Evolutionary conservation across 2,329 filamentous ascomycete species (phyloP).

Genomic region (Venturia carpophila): DNA sequence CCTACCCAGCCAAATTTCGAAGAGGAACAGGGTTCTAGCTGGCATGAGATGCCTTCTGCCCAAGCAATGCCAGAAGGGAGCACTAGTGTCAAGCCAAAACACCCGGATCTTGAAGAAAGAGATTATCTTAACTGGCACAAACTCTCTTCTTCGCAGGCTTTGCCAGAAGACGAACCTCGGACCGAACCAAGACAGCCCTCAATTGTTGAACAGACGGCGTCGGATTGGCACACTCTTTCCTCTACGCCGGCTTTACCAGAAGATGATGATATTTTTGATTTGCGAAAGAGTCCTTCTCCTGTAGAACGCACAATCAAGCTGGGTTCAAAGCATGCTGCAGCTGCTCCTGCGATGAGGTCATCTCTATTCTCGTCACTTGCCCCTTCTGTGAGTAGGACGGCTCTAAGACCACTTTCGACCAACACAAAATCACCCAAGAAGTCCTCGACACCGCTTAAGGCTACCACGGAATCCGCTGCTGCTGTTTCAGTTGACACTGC

Average conservation of each 20-base stretch:
- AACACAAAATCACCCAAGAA: conserved; percentile 11
- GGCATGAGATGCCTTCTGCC: neutral
- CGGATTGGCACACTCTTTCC: neutral
- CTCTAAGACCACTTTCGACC: conserved; percentile 6
- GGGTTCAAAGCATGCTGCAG: neutral
- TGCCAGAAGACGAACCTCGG: neutral
- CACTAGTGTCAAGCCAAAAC: neutral
- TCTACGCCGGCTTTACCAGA: neutral
- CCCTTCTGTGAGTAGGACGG: neutral
- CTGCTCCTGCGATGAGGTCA: neutral
- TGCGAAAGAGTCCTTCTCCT: neutral
- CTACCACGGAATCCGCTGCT: neutral
- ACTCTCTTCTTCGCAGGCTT: neutral
- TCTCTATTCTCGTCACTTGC: neutral
- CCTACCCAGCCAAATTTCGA: neutral
- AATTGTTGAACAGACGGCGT: neutral
- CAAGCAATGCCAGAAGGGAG: neutral
- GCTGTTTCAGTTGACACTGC: neutral
- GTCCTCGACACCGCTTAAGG: neutral
- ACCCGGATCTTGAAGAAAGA: neutral
- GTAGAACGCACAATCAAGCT: neutral
- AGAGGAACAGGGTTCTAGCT: neutral
- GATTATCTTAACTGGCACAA: neutral
- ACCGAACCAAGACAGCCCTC: neutral
- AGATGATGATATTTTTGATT: neutral